Evolutionary conservation across 441 rosid species (phyloP), one percentile per base, ranked within the genome.

Genomic region (Populus hybrid): DNA sequence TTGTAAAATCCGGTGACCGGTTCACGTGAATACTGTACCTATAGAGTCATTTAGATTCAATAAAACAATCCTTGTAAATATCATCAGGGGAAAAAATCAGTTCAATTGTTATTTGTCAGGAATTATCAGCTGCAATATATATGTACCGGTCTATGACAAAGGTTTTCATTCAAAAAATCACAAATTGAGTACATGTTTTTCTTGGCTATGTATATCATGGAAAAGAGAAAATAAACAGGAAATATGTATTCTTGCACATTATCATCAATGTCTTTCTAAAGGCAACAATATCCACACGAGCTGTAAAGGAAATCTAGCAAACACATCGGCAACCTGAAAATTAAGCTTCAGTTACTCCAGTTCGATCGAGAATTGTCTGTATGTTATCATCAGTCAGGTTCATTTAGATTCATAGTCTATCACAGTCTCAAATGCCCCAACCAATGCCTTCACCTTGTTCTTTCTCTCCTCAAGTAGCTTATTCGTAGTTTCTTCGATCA

Each of bases 351-450:
- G 23, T 18, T 56, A 16, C 76, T 73, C 56, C 69, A 61, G 7
- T 21, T 73, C 14, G 31, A 14, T 33, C 31, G 29, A 24, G 23
- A 35, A 35, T 20, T 72, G 33, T 45, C n/a, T 6, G 23, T 6
- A 20, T 56, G 23, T 56, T 20, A 6, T 20, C 64, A 20, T 59
- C 24, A 59, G 24, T 2, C 3, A 59, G 24, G 24, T 59, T 59
- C 69, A 68, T 53, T 61, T 87, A 31, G 93, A 72, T 87, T 92
- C 90, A 72, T 89, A 85, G 76, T 90, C 97, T 42, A 94, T 94
- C 81, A 91, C 97, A 18, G 93, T 91, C 89, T 94, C 89, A 71
- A 94, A 92, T 26, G 98, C 98, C 26, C 98, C 98, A 31, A 87
- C 98, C 74, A 94, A 81, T 53, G 97, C 96, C 71, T 73, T 85